These are phyloP conservation scores for Globisporangium irregulare DNA, from an alignment of 352 stramenopile genomes.

Conservation along the genomic window DNA sequence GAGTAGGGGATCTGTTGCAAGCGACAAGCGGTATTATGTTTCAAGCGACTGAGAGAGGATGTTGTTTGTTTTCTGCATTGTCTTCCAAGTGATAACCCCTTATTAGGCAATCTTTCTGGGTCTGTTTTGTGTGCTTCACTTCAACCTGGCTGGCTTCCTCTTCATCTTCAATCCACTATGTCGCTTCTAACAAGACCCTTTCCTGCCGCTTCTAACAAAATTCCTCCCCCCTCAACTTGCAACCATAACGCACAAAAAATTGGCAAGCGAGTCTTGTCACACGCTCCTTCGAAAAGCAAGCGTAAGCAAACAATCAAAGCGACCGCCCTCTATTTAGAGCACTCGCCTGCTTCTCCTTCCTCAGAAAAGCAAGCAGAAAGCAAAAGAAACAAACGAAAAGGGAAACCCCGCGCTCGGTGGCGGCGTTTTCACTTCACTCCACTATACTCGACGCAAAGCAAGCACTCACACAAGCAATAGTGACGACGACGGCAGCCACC, in stretches of 20 bases:
- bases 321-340: conserved; percentile 6
- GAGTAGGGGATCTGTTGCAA: neutral
- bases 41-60: neutral
- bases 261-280: conserved; percentile 9
- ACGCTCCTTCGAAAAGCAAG: neutral
- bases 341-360: neutral
- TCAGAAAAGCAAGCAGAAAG: neutral
- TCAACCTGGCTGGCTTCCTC: conserved; percentile 10
- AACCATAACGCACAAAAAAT: conserved; percentile 10
- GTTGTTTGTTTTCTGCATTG: neutral
- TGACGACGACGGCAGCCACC: neutral
- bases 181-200: neutral
- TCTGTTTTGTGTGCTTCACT: neutral
- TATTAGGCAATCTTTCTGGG: neutral
- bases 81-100: neutral
- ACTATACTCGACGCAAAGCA: conserved; percentile 9
- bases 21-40: neutral
- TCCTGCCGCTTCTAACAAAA: neutral
- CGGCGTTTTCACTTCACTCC: neutral
- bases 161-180: neutral
- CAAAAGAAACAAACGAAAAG: neutral
- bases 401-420: neutral
- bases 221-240: neutral
- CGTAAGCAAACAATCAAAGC: conserved; percentile 1
- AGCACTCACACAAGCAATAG: neutral